These are phyloP conservation scores for Azolla pinnata DNA, from an alignment of 75 land plant genomes.

Conservation along the genomic window DNA sequence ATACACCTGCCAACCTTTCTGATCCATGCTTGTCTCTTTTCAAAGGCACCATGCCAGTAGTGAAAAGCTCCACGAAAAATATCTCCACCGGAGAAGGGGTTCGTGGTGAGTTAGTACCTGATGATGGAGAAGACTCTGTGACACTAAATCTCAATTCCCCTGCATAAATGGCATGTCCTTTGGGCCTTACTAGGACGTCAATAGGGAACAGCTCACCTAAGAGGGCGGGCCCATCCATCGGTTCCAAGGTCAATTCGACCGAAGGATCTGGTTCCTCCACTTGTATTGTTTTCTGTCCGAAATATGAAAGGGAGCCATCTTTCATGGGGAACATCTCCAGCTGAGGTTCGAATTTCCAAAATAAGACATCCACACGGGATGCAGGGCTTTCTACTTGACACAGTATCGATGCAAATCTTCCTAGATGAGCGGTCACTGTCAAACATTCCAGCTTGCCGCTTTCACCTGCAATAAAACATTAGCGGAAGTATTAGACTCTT, in stretches of 20 bases:
- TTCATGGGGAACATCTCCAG: slow-evolving; percentile 58
- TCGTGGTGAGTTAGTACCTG: background rate
- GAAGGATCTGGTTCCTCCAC: slow-evolving; percentile 92
- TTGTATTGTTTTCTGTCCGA: slow-evolving; percentile 80
- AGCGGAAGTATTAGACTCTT: no score
- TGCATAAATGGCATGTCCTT: slow-evolving; percentile 52
- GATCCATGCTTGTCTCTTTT: slow-evolving; percentile 15
- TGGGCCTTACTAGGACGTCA: slow-evolving; percentile 44
- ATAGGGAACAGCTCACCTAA: slow-evolving; percentile 76
- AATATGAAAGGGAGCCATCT: slow-evolving; percentile 54
- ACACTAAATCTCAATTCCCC: slow-evolving; percentile 85
- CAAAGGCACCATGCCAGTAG: slow-evolving; percentile 13
- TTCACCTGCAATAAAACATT: slow-evolving; percentile 78
- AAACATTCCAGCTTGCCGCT: slow-evolving; percentile 93
- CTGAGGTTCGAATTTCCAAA: slow-evolving; percentile 82
- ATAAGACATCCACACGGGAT: slow-evolving; percentile 65
- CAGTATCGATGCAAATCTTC: slow-evolving; percentile 49
- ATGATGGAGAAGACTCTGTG: slow-evolving; percentile 32
- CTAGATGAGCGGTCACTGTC: slow-evolving; percentile 58
- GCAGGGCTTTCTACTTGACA: slow-evolving; percentile 96
- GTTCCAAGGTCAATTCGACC: slow-evolving; percentile 58
- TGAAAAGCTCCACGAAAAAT: slow-evolving; percentile 49
- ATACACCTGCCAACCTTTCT: slow-evolving; percentile 46
- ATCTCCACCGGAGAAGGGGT: slow-evolving; percentile 28
- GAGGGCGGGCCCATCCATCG: slow-evolving; percentile 64